These are phyloP conservation scores for Tieghemostelium lacteum DNA, from an alignment of 78 protist genomes.

Conservation along the genomic window DNA sequence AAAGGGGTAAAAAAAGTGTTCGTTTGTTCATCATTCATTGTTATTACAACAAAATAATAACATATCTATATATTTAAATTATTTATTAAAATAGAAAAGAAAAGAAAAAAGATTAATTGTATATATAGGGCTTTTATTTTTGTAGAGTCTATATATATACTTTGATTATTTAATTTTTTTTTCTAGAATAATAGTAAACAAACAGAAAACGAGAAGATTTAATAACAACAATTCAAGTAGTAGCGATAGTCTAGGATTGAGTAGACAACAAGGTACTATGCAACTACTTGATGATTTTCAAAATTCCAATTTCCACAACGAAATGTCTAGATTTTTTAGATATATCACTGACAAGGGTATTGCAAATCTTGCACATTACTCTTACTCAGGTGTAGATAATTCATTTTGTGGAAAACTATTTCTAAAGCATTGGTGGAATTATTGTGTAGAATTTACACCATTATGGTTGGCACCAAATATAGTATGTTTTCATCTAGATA, in stretches of 20 bases:
- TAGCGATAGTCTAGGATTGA: too few relatives aligned
- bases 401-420: conserved; percentile 69
- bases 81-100: too few relatives aligned
- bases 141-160: not conserved
- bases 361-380: conserved; percentile 62
- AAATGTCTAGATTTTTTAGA: conserved; percentile 42
- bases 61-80: not conserved
- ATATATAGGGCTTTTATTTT: too few relatives aligned
- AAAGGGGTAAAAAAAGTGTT: not conserved
- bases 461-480: conserved; percentile 80
- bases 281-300: not conserved
- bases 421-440: conserved; percentile 76
- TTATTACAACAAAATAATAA: too few relatives aligned
- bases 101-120: not conserved
- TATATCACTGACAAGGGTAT: conserved; percentile 74
- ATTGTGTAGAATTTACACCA: conserved; percentile 56
- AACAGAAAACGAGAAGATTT: conserved; percentile 31
- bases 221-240: not conserved
- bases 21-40: too few relatives aligned
- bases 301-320: not conserved
- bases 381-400: conserved; percentile 77
- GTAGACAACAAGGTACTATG: not conserved
- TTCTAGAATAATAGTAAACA: not conserved
- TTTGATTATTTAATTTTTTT: not conserved
- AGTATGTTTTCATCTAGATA: too few relatives aligned